phyloP scores from a whole-genome alignment of 345 rosid genomes.

The Arabis alpina region DNA sequence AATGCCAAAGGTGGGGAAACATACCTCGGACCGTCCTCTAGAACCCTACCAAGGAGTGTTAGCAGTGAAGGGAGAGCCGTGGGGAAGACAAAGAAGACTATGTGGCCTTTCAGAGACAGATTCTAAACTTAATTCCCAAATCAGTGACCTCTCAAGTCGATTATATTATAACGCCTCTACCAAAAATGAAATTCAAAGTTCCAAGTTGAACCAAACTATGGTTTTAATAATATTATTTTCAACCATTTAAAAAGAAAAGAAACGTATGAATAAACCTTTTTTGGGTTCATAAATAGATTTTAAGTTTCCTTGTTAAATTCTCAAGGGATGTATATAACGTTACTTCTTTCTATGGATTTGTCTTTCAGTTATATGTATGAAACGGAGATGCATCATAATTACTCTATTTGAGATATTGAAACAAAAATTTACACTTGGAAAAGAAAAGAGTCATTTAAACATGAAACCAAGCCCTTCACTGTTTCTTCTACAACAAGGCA shows the following conservation, averaged over 20 bases:
- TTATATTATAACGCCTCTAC: too few relatives aligned
- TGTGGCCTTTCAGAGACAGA: too few relatives aligned
- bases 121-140: too few relatives aligned
- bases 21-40: not conserved
- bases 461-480: slow-evolving; percentile 1
- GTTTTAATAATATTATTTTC: too few relatives aligned
- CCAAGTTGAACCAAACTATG: not conserved
- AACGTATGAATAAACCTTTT: too few relatives aligned
- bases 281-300: not conserved
- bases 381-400: not conserved
- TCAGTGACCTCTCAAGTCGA: too few relatives aligned
- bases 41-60: too few relatives aligned
- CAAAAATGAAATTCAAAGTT: too few relatives aligned
- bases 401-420: not conserved
- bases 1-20: not conserved
- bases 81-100: too few relatives aligned
- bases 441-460: slow-evolving; percentile 2
- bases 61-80: too few relatives aligned
- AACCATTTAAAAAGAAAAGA: not conserved
- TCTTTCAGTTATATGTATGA: too few relatives aligned
- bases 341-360: too few relatives aligned
- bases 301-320: not conserved
- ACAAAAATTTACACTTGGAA: not conserved
- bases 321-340: not conserved
- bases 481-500: slow-evolving; percentile 12